Evolutionary conservation across 129 eudicot genomes (phyloP).

Genomic region (Tanacetum coccineum): DNA sequence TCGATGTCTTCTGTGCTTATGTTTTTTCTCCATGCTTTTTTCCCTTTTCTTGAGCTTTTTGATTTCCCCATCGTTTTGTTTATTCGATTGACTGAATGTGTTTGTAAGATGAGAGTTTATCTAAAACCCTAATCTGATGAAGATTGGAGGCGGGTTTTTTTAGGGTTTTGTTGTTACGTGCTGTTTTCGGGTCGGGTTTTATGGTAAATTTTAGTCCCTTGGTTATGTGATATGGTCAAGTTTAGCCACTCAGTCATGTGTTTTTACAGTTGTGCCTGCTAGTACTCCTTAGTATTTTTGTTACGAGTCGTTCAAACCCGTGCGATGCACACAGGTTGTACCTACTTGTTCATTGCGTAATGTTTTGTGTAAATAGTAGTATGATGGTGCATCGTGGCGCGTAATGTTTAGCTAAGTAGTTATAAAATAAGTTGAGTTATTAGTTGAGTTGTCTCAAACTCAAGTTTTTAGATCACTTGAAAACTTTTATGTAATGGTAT

Average conservation of each 20-base stretch:
- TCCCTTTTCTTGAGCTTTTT: constrained; percentile 75
- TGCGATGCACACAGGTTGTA: no score
- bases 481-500: no score
- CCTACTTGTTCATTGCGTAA: no score
- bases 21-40: constrained; percentile 85
- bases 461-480: no score
- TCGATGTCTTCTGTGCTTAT: constrained; percentile 81
- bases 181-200: neutral
- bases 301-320: no score
- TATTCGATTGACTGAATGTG: neutral
- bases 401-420: no score
- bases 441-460: no score
- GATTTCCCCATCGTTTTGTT: constrained; percentile 48
- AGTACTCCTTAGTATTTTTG: no score
- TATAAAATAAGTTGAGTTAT: no score
- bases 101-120: no score
- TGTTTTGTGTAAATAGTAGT: no score
- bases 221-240: neutral
- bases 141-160: neutral
- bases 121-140: neutral
- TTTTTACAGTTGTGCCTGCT: neutral
- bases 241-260: neutral
- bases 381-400: no score
- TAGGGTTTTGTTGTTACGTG: constrained; percentile 8
- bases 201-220: neutral